Conservation (phyloP, 345 rosid species). For the Citrus reticulata region DNA sequence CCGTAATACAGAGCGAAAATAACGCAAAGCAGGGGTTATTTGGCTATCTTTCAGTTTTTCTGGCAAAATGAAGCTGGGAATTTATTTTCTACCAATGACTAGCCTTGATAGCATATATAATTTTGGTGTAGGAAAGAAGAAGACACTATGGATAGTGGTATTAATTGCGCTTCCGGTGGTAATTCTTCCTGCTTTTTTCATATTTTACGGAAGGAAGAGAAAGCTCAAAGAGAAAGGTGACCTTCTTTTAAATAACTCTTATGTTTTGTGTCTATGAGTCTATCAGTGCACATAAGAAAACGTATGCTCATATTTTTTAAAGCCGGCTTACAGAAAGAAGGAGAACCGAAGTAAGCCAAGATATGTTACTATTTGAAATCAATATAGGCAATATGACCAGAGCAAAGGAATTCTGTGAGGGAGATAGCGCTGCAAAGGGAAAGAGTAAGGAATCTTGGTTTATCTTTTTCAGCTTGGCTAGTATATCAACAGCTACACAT, state of each 20-base stretch:
- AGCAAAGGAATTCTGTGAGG: neutral
- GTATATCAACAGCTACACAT: neutral
- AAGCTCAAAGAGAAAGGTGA: neutral
- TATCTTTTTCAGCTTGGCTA: neutral
- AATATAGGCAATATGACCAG: neutral
- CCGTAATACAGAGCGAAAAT: too few relatives aligned
- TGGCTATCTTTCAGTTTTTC: too few relatives aligned
- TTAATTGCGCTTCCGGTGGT: neutral
- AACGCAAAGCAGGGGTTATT: too few relatives aligned
- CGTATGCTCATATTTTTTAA: neutral
- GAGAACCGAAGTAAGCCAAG: neutral
- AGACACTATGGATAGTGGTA: neutral
- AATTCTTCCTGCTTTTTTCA: neutral
- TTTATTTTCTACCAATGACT: too few relatives aligned
- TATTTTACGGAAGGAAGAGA: neutral
- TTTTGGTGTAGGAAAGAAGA: neutral
- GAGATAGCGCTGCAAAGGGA: neutral
- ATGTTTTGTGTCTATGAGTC: neutral
- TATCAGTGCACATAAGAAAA: too few relatives aligned
- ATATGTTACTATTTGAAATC: neutral
- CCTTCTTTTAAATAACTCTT: neutral
- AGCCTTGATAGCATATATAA: too few relatives aligned
- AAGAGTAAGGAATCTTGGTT: neutral
- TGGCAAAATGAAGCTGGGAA: too few relatives aligned
- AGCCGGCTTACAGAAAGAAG: neutral